Conservation (phyloP, 257 asterid species). For the Solanum habrochaites region DNA sequence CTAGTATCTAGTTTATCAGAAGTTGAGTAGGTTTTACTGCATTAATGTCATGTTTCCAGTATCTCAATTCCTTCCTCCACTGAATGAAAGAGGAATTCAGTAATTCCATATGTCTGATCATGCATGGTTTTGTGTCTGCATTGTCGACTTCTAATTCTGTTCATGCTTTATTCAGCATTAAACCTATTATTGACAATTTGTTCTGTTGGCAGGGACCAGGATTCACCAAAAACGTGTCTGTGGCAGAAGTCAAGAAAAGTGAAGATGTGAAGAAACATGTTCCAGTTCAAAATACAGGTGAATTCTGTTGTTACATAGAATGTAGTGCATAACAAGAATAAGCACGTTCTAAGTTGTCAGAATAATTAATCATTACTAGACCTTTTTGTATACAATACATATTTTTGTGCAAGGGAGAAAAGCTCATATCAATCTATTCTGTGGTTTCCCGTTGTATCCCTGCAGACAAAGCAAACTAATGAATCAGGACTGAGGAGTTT, state of each 20-base stretch:
- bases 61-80: not conserved
- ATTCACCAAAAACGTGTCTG: not conserved
- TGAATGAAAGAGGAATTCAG: not conserved
- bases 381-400: not conserved
- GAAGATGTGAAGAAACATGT: conserved; percentile 2
- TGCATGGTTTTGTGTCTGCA: not conserved
- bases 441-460: not conserved
- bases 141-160: not conserved
- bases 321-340: not conserved
- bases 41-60: not conserved
- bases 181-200: not conserved
- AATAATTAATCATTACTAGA: not conserved
- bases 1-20: not conserved
- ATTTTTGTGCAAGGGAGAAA: not conserved
- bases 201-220: conserved; percentile 12
- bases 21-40: not conserved
- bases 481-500: not conserved
- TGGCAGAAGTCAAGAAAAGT: conserved; percentile 4
- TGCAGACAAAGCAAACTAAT: not conserved
- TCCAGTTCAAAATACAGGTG: conserved; percentile 9
- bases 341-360: not conserved
- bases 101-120: not conserved
- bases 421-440: not conserved
- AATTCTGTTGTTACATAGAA: not conserved
- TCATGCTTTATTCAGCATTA: not conserved